Evolutionary conservation across 1,139 yeast genomes (phyloP), one percentile per base, ranked within the genome.

Genomic region (Citeromyces hawaiiensis): DNA sequence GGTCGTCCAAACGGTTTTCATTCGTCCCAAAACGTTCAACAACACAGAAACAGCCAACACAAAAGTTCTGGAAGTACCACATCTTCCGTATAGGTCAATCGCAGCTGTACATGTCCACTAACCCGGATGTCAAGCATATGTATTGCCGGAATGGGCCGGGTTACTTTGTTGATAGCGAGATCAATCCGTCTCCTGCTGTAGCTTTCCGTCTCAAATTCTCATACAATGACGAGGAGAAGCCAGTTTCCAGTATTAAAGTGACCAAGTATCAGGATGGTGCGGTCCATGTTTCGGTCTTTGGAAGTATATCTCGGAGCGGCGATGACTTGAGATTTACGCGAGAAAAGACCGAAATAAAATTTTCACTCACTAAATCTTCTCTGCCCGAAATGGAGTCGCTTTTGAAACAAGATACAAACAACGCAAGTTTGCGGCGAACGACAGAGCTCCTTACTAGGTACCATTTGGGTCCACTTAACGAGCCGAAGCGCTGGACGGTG

Each of bases 81-180:
- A 59, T 75, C 9, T 53, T 72, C 23, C 64, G 61, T 40, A 58
- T 72, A 39, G 74, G 76, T 4, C 63, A 63, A 33, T 66, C 64
- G 43, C 58, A 52, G 36, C 52, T 73, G 41, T 76, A 75, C 47
- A 50, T 76, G 23, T 68, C 81, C 2, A 76, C 83, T 1, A 76
- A 74, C 47, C 83, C 83, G 0, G 73, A 70, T 18, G 55, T 63
- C 29, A 66, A 68, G 44, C 81, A 75, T 49, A 54, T 70, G 37
- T 70, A 68, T 47, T 69, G 79, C 43, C 57, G 80, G 16, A 62
- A 64, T 48, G 80, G 72, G 0, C 82, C 82, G 0, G 75, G 81
- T 1, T 71, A 66, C 48, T 70, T 64, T 44, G 68, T 74, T 4
- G 68, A 68, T 40, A 53, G 5, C 27, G 27, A 23, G 11, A 23